Percentiles rank a stretch among this genome's conserved stretches.
phyloP scores from a whole-genome alignment of 1,139 yeast species.

The Pichiaceae sp. region DNA sequence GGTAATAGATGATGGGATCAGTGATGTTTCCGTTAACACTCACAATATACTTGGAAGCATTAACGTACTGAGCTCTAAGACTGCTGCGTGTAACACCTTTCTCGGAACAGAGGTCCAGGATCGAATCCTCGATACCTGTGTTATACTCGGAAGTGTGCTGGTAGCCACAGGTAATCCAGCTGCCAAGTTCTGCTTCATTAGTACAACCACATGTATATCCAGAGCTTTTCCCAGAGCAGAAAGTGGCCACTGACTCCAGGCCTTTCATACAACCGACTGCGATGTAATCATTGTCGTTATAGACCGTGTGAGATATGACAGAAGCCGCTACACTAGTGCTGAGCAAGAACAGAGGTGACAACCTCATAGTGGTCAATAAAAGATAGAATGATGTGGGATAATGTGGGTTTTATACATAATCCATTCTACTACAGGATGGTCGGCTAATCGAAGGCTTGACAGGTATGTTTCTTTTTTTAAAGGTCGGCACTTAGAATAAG shows the following conservation, averaged over 20 bases:
- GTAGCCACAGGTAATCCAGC: conserved; percentile 8
- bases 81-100: conserved; percentile 25
- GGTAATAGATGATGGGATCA: conserved; percentile 19
- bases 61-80: conserved; percentile 29
- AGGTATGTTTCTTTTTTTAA: too few relatives aligned
- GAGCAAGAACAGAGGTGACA: too few relatives aligned
- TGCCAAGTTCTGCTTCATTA: conserved; percentile 10
- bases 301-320: conserved; percentile 1
- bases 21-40: conserved; percentile 23
- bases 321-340: too few relatives aligned
- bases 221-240: conserved; percentile 21
- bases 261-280: conserved; percentile 26
- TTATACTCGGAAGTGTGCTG: conserved; percentile 6
- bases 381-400: too few relatives aligned
- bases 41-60: conserved; percentile 31
- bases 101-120: conserved; percentile 16
- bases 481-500: too few relatives aligned
- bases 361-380: too few relatives aligned
- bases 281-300: conserved; percentile 10
- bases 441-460: too few relatives aligned
- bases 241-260: conserved; percentile 25
- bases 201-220: conserved; percentile 22
- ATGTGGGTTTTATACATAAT: too few relatives aligned
- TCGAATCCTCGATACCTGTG: conserved; percentile 6
- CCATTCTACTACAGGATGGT: too few relatives aligned